Conservation (phyloP, 768 basidiomycete species). For the Tricholoma bakamatsutake region DNA sequence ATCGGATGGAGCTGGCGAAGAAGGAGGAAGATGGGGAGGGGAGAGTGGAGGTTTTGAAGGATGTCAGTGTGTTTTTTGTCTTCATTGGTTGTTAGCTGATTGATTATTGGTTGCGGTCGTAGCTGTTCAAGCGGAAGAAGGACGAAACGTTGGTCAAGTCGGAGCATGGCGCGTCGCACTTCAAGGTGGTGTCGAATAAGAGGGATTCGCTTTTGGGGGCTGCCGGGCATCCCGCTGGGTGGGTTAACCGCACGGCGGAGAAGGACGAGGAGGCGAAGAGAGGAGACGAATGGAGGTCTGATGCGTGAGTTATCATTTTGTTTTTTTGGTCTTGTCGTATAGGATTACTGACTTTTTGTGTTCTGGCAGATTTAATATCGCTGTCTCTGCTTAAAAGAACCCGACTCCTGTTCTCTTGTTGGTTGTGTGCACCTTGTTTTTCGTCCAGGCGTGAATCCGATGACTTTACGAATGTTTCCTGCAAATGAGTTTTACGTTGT, state of each 20-base stretch:
- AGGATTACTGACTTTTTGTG: not conserved
- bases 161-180: constrained; percentile 25
- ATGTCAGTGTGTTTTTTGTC: constrained; percentile 32
- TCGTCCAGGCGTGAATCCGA: too few species aligned
- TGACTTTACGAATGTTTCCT: not conserved
- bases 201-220: constrained; percentile 61
- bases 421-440: not conserved
- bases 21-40: constrained; percentile 25
- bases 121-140: constrained; percentile 60
- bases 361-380: not conserved
- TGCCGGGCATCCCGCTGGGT: constrained; percentile 62
- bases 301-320: constrained; percentile 26
- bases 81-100: not conserved
- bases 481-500: too few species aligned
- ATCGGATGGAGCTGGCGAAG: constrained; percentile 62
- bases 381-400: not conserved
- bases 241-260: constrained; percentile 56
- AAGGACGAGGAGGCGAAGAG: constrained; percentile 26
- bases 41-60: constrained; percentile 48
- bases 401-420: not conserved
- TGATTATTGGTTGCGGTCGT: not conserved
- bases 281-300: constrained; percentile 36
- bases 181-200: constrained; percentile 76
- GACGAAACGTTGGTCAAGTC: constrained; percentile 25
- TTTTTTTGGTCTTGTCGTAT: not conserved